These are phyloP conservation scores for Clathrus columnatus DNA, from an alignment of 768 basidiomycete species.

Conservation along the genomic window DNA sequence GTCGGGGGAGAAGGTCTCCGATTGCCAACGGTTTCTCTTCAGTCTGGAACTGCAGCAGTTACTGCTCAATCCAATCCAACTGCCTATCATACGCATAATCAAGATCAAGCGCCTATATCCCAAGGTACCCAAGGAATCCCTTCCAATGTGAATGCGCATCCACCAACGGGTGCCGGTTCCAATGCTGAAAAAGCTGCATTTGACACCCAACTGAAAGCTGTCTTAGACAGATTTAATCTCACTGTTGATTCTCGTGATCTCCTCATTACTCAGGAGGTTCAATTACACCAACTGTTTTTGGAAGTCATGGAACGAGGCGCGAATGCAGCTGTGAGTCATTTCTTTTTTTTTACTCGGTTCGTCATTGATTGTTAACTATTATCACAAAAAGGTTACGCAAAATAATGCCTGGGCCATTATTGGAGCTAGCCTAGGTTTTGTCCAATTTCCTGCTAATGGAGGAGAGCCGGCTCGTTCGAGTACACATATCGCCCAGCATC, in stretches of 20 bases:
- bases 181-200: conserved; percentile 38
- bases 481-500: conserved; percentile 50
- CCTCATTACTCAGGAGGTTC: conserved; percentile 42
- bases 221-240: conserved; percentile 33
- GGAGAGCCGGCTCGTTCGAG: conserved; percentile 53
- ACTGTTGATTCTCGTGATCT: conserved; percentile 33
- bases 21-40: conserved; percentile 24
- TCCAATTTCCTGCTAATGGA: conserved; percentile 54
- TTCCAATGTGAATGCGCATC: neutral
- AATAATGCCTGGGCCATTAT: conserved; percentile 58
- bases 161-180: conserved; percentile 32
- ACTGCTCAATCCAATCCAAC: conserved; percentile 30
- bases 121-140: neutral
- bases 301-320: conserved; percentile 56
- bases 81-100: conserved; percentile 33
- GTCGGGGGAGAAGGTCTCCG: neutral
- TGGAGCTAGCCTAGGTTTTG: conserved; percentile 57
- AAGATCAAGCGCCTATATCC: too few relatives aligned
- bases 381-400: conserved; percentile 34
- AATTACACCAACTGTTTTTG: conserved; percentile 49
- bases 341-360: neutral
- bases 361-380: conserved; percentile 8
- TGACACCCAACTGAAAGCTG: conserved; percentile 41
- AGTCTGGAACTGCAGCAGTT: conserved; percentile 25
- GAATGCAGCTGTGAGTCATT: conserved; percentile 33